These are phyloP conservation scores for Pseudonectria foliicola DNA, from an alignment of 2,329 filamentous ascomycete genomes.

Conservation along the genomic window DNA sequence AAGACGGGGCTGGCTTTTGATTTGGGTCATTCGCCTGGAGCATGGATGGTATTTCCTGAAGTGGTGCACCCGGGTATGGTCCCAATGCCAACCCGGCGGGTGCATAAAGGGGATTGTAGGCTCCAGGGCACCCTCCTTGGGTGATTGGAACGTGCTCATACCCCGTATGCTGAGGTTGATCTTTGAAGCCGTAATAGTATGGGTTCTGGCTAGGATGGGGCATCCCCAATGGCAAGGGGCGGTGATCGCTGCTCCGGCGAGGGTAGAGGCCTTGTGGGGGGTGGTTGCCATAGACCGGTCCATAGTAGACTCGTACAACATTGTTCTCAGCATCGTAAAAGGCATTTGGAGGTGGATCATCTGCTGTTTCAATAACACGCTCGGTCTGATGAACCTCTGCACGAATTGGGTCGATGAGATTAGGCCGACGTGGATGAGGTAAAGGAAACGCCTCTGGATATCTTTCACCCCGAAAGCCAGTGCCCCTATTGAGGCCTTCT, in stretches of 20 bases:
- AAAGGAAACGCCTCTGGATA: constrained; percentile 23
- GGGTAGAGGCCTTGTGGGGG: constrained; percentile 40
- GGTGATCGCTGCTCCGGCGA: constrained; percentile 22
- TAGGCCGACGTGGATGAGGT: constrained; percentile 30
- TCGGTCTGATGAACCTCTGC: constrained; percentile 48
- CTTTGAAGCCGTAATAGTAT: constrained; percentile 34
- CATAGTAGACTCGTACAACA: constrained; percentile 51
- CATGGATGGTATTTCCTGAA: no score
- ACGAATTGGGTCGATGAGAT: constrained; percentile 40
- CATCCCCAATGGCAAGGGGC: constrained; percentile 33
- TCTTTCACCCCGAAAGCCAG: constrained; percentile 14
- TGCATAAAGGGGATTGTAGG: constrained; percentile 16
- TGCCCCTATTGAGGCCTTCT: constrained; percentile 8
- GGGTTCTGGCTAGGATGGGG: constrained; percentile 37
- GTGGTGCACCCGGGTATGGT: constrained; percentile 5
- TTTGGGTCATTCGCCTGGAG: no score
- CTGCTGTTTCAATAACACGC: constrained; percentile 43
- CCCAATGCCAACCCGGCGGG: constrained; percentile 13
- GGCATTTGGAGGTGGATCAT: constrained; percentile 52
- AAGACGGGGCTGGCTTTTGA: constrained; percentile 7
- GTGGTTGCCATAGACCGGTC: constrained; percentile 47
- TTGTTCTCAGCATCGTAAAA: constrained; percentile 49
- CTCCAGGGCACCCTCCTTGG: constrained; percentile 20
- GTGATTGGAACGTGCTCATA: constrained; percentile 25
- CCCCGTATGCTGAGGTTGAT: constrained; percentile 13